Conservation (phyloP, 2,329 filamentous ascomycete genomes). For the Ophiostoma sp. region DNA sequence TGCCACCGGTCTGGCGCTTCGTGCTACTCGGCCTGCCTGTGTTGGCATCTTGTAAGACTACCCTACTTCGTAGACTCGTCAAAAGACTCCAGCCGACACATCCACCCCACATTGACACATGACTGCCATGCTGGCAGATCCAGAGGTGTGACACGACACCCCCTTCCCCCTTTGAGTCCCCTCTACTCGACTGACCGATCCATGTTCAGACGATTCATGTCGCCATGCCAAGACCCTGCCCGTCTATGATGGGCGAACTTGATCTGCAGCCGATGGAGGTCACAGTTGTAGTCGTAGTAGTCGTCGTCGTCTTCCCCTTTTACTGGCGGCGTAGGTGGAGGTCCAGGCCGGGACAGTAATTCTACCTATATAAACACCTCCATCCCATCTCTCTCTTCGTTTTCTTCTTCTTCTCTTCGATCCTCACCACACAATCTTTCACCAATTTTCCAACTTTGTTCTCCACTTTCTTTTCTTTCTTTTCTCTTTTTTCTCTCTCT, state of each 20-base stretch:
- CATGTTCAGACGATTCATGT: conserved; percentile 15
- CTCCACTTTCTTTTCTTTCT: conserved; percentile 20
- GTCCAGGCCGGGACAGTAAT: background rate
- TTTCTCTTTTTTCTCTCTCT: conserved; percentile 10
- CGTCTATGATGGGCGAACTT: background rate
- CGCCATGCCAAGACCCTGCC: background rate
- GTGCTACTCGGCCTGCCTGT: background rate
- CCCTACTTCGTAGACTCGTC: background rate
- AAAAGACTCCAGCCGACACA: background rate
- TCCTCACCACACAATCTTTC: conserved; percentile 24
- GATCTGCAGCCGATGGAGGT: conserved; percentile 3
- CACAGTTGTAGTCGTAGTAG: background rate
- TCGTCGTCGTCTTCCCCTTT: background rate
- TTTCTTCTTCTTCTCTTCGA: background rate
- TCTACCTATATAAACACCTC: background rate
- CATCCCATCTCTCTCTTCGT: conserved; percentile 11
- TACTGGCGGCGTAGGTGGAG: background rate
- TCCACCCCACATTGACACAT: background rate
- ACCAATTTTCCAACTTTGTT: conserved; percentile 16
- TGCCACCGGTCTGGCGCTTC: background rate
- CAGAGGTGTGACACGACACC: background rate
- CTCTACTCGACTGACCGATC: background rate
- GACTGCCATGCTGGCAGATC: background rate
- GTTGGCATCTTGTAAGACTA: background rate
- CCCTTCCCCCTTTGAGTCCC: background rate